Base-by-base conservation (phyloP, 2,329 filamentous ascomycete genomes). In the Nemania sp. region DNA sequence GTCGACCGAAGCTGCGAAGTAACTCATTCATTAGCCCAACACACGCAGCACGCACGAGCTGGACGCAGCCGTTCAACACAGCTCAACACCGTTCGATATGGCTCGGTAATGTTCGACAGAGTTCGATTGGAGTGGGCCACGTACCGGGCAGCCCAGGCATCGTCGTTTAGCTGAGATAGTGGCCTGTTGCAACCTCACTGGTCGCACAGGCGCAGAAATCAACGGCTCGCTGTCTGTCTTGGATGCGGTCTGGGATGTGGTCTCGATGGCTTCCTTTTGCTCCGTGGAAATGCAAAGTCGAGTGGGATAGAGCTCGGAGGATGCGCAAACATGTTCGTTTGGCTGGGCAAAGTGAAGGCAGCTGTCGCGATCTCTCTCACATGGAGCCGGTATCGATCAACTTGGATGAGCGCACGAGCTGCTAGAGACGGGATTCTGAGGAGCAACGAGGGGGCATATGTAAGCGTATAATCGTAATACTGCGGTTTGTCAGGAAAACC, bases 1-100 rank as follows among this genome's bases (percentile, higher is more conserved):
- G 78, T 99, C 94, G 79, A 99, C 93, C 78, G 92, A 97, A 70
- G 91, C 93, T 96, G 72, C 46, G 52, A 5, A 52, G 32, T 18
- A 29, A 60, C 59, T n/a, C 46, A 50, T 25, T 21, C 52, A 65
- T 65, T 54, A 59, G 60, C 56, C 45, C 52, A n/a, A 48, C 37
- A 40, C 57, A 43, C 32, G 52, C 21, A 39, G 60, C 52, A 55
- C 45, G 51, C 32, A 29, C 15, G 18, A 21, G 50, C 51, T 25
- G 45, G 4, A 35, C 32, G 34, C 15, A 21, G 45, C 1, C 21
- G 21, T 56, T 47, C 34, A 35, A 35, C 32, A 51, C n/a, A n/a
- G n/a, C n/a, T n/a, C n/a, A n/a, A n/a, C n/a, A n/a, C n/a, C n/a
- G n/a, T n/a, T n/a, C n/a, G n/a, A n/a, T n/a, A n/a, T n/a, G n/a